Conservation (phyloP, 164 flowering plant species). For the Liriodendron chinense region DNA sequence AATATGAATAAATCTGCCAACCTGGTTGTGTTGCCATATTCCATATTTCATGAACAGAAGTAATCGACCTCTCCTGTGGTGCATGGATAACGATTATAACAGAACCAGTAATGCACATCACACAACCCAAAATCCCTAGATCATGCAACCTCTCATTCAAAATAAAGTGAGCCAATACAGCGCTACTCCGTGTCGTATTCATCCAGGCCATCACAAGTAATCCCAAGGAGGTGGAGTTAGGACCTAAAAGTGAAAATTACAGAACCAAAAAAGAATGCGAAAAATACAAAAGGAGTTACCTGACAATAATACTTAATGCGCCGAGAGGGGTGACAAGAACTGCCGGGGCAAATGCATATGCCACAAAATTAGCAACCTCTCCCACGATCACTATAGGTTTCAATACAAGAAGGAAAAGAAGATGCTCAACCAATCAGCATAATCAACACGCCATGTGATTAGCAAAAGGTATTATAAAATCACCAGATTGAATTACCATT, state of each 20-base stretch:
- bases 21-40: slow-evolving; percentile 77
- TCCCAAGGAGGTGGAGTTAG: neutral
- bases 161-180: slow-evolving; percentile 78
- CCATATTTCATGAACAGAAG: slow-evolving; percentile 82
- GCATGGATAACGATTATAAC: slow-evolving; percentile 79
- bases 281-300: slow-evolving; percentile 31
- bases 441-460: slow-evolving; percentile 3
- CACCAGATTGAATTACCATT: neutral
- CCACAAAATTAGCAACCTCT: slow-evolving; percentile 81
- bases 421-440: slow-evolving; percentile 22
- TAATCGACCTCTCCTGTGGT: slow-evolving; percentile 66
- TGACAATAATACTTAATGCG: slow-evolving; percentile 76
- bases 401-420: slow-evolving; percentile 21
- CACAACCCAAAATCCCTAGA: slow-evolving; percentile 73
- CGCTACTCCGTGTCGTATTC: slow-evolving; percentile 34
- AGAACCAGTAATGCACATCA: slow-evolving; percentile 84
- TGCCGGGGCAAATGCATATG: slow-evolving; percentile 92
- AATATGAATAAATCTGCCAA: slow-evolving; percentile 12
- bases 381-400: slow-evolving; percentile 71
- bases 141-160: slow-evolving; percentile 67
- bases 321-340: slow-evolving; percentile 94
- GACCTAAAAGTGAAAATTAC: neutral
- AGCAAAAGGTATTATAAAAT: neutral
- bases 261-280: neutral
- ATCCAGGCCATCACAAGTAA: neutral